phyloP scores from a whole-genome alignment of 192 early-diverging fungal genomes.

The Radiomyces spectabilis region DNA sequence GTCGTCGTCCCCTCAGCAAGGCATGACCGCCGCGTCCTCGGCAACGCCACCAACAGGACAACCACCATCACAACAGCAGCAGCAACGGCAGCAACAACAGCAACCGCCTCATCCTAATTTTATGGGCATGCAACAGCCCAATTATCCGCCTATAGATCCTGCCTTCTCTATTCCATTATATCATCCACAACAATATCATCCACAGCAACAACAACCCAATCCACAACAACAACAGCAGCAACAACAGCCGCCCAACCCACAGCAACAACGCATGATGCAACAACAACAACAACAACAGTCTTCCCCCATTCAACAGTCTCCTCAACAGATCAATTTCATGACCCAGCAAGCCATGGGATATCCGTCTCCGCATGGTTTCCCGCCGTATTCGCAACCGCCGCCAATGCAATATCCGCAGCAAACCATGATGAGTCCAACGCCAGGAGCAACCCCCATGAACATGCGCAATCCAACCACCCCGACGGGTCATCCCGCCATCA shows the following conservation, averaged over 20 bases:
- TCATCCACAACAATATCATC: constrained; percentile 2
- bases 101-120: not conserved
- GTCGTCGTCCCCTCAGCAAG: too few species aligned
- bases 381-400: not conserved
- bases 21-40: too few species aligned
- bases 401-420: not conserved
- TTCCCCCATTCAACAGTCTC: not conserved
- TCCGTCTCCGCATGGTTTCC: not conserved
- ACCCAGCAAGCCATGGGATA: too few species aligned
- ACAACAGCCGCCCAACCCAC: not conserved
- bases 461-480: too few species aligned
- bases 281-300: constrained; percentile 12
- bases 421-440: not conserved
- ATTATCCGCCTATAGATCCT: too few species aligned
- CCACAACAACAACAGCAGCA: constrained; percentile 1
- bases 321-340: constrained; percentile 7
- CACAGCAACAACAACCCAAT: constrained; percentile 7
- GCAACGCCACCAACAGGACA: too few species aligned
- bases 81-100: not conserved
- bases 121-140: too few species aligned
- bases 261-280: not conserved
- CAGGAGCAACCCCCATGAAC: too few species aligned
- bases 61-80: not conserved
- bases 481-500: too few species aligned
- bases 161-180: too few species aligned